Conservation (phyloP, 805 yeast species). For the Zygoascus biomembranicola region DNA sequence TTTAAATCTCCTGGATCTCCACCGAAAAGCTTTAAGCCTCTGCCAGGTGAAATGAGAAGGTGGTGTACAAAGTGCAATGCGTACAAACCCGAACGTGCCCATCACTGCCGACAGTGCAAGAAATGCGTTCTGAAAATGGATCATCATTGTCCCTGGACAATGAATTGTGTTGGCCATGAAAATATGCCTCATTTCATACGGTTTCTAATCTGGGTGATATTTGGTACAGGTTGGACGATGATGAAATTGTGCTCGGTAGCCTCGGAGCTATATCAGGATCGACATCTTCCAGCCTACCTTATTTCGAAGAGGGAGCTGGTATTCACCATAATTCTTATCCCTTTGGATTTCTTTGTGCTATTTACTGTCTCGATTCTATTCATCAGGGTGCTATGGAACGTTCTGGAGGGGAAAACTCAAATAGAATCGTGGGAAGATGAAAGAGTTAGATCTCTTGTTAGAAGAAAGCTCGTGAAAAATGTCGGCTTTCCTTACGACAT, state of each 20-base stretch:
- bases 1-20: slow-evolving; percentile 60
- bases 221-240: slow-evolving; percentile 31
- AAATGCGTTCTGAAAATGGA: slow-evolving; percentile 82
- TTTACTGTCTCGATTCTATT: slow-evolving; percentile 52
- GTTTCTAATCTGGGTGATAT: slow-evolving; percentile 56
- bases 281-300: slow-evolving; percentile 32
- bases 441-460: slow-evolving; percentile 59
- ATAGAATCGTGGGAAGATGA: slow-evolving; percentile 92
- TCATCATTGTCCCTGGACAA: slow-evolving; percentile 92
- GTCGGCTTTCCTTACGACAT: slow-evolving; percentile 75
- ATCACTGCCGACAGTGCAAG: slow-evolving; percentile 69
- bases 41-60: slow-evolving; percentile 46
- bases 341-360: slow-evolving; percentile 51
- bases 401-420: slow-evolving; percentile 67
- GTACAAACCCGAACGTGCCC: slow-evolving; percentile 76
- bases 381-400: slow-evolving; percentile 49
- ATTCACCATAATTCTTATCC: slow-evolving; percentile 45
- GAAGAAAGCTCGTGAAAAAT: slow-evolving; percentile 22
- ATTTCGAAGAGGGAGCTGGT: slow-evolving; percentile 44
- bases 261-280: slow-evolving; percentile 29
- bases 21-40: slow-evolving; percentile 39
- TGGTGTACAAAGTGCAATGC: slow-evolving; percentile 67
- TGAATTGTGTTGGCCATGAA: slow-evolving; percentile 75
- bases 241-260: slow-evolving; percentile 36
- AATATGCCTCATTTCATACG: slow-evolving; percentile 77